phyloP scores from a whole-genome alignment of 768 basidiomycete species.

The Zangia roseola region DNA sequence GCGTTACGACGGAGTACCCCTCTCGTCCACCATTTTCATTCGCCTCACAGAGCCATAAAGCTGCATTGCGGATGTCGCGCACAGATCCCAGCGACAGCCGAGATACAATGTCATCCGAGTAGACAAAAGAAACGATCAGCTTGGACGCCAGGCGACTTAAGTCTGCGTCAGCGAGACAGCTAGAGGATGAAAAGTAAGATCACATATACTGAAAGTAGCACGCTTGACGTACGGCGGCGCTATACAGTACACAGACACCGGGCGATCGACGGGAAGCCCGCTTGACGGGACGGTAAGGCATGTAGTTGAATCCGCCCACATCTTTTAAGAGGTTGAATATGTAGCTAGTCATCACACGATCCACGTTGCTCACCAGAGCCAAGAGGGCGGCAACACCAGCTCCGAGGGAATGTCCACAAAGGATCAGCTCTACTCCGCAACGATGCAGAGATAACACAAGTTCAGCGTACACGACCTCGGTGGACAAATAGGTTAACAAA shows the following conservation, averaged over 20 bases:
- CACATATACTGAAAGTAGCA: neutral
- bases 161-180: conserved; percentile 60
- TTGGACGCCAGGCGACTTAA: conserved; percentile 59
- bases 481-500: conserved; percentile 34
- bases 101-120: conserved; percentile 80
- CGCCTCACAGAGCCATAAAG: conserved; percentile 78
- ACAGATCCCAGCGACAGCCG: conserved; percentile 77
- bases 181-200: conserved; percentile 23
- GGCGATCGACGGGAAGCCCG: conserved; percentile 64
- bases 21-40: conserved; percentile 42
- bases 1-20: conserved; percentile 41
- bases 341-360: neutral
- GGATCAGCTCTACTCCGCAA: conserved; percentile 52
- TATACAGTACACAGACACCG: conserved; percentile 75
- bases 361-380: conserved; percentile 53
- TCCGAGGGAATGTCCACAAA: conserved; percentile 84
- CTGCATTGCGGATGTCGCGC: conserved; percentile 70
- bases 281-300: conserved; percentile 67
- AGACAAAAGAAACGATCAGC: conserved; percentile 74
- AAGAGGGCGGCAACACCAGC: conserved; percentile 78
- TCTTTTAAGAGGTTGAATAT: conserved; percentile 39
- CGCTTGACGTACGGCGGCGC: conserved; percentile 64
- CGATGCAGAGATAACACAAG: conserved; percentile 4
- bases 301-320: conserved; percentile 83
- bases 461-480: neutral